Percentiles rank a stretch among this genome's conserved stretches.
phyloP scores from a whole-genome alignment of 2,329 filamentous ascomycete genomes.

The Bipolaris victoriae region DNA sequence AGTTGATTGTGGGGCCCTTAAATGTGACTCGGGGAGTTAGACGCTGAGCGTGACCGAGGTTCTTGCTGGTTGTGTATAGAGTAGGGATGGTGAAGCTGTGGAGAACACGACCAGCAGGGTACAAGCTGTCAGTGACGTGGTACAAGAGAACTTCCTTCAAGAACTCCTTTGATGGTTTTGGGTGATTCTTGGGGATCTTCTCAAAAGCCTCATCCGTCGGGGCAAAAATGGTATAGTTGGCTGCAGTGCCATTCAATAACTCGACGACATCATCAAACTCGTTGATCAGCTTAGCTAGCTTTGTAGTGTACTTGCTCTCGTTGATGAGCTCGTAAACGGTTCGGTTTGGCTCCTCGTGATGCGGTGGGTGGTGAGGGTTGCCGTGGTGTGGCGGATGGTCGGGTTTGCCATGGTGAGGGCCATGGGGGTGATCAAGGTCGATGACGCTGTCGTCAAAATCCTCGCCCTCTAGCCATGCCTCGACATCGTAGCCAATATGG shows the following conservation, averaged over 20 bases:
- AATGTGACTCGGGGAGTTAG: slow-evolving; percentile 70
- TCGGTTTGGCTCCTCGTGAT: slow-evolving; percentile 61
- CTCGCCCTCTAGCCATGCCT: slow-evolving; percentile 55
- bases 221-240: slow-evolving; percentile 82
- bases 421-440: slow-evolving; percentile 42
- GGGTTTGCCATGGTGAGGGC: slow-evolving; percentile 37
- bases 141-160: slow-evolving; percentile 74
- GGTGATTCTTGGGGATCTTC: slow-evolving; percentile 61
- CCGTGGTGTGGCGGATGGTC: slow-evolving; percentile 33
- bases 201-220: slow-evolving; percentile 80
- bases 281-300: slow-evolving; percentile 76
- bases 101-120: slow-evolving; percentile 70
- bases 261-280: slow-evolving; percentile 74
- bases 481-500: slow-evolving; percentile 53
- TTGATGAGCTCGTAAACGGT: slow-evolving; percentile 83
- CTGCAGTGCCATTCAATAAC: slow-evolving; percentile 73
- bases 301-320: slow-evolving; percentile 76
- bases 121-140: slow-evolving; percentile 73
- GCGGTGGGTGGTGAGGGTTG: slow-evolving; percentile 46
- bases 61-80: slow-evolving; percentile 64
- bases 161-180: slow-evolving; percentile 71
- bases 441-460: slow-evolving; percentile 44
- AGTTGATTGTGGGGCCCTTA: slow-evolving; percentile 74
- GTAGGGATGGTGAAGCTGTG: slow-evolving; percentile 77
- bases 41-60: slow-evolving; percentile 64